Conservation (phyloP, 2,329 filamentous ascomycete species). For the Fusarium verticillioides region DNA sequence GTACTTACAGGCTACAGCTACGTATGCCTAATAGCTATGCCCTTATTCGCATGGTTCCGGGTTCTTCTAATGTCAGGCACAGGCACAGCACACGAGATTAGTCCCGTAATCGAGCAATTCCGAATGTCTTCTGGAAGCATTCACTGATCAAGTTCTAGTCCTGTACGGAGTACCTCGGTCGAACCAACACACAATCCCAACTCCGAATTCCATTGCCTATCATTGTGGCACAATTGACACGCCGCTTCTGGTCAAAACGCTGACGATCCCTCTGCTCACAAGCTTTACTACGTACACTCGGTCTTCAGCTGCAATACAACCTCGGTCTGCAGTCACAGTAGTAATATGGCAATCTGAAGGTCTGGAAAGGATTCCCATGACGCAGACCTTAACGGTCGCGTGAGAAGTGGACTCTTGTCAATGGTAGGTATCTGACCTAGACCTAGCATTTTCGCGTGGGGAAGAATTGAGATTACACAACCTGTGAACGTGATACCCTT, state of each 20-base stretch:
- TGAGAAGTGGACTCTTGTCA: slow-evolving; percentile 11
- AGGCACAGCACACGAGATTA: background rate
- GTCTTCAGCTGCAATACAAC: background rate
- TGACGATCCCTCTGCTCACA: slow-evolving; percentile 1
- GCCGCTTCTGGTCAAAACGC: background rate
- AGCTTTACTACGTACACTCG: background rate
- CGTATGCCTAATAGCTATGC: background rate
- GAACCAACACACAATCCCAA: background rate
- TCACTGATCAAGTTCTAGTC: background rate
- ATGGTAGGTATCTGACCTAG: slow-evolving; percentile 4
- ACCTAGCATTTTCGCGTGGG: background rate
- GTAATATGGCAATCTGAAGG: background rate
- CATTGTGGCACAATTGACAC: background rate
- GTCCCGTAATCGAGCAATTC: slow-evolving; percentile 22
- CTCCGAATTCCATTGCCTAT: slow-evolving; percentile 8
- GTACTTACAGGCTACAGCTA: background rate
- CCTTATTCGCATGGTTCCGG: slow-evolving; percentile 7
- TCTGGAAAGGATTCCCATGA: background rate
- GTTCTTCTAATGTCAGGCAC: slow-evolving; percentile 10
- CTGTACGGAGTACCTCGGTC: background rate
- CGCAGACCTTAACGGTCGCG: slow-evolving; percentile 5
- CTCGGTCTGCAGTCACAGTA: background rate
- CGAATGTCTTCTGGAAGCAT: slow-evolving; percentile 32
- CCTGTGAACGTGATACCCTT: slow-evolving; percentile 28
- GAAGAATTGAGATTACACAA: background rate